Evolutionary conservation across 1,284 basidiomycete genomes (phyloP).

Genomic region (Papiliotrema flavescens): DNA sequence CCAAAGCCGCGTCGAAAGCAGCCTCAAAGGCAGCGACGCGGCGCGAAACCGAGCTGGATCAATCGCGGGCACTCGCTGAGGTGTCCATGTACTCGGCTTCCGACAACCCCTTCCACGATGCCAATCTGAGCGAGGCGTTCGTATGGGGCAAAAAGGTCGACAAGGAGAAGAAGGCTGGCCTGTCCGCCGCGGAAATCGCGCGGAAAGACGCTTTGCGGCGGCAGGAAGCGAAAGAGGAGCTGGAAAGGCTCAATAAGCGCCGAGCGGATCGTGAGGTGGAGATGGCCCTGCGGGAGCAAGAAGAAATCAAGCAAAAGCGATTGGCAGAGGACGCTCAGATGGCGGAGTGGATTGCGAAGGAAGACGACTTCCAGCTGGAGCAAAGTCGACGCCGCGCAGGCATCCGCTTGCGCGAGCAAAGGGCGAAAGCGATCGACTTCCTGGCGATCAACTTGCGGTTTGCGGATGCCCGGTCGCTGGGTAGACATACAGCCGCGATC

Average conservation of each 20-base stretch:
- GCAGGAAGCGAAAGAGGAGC: conserved; percentile 89
- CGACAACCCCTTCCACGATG: conserved; percentile 92
- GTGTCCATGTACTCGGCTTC: conserved; percentile 90
- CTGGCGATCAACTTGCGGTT: conserved; percentile 89
- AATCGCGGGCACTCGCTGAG: conserved; percentile 73
- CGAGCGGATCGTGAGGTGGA: conserved; percentile 91
- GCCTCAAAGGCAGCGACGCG: conserved; percentile 77
- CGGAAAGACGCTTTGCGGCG: conserved; percentile 73
- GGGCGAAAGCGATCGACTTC: conserved; percentile 94
- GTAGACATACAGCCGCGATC: conserved; percentile 38
- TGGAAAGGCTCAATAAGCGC: conserved; percentile 83
- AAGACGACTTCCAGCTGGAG: conserved; percentile 94
- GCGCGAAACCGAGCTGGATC: conserved; percentile 76
- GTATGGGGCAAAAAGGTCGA: conserved; percentile 98
- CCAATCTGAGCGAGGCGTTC: conserved; percentile 91
- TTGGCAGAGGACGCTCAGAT: conserved; percentile 91
- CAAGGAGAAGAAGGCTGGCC: conserved; percentile 84
- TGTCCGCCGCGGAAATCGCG: conserved; percentile 75
- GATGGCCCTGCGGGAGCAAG: conserved; percentile 81
- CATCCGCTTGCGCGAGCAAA: conserved; percentile 90
- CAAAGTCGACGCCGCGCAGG: conserved; percentile 87
- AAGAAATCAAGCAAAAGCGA: conserved; percentile 81
- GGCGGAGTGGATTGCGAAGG: conserved; percentile 96
- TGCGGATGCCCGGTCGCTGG: conserved; percentile 57
- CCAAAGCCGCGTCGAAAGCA: conserved; percentile 69